These are phyloP conservation scores for Hordeum pubiflorum DNA, from an alignment of 202 grass and related monocot genomes.

Conservation along the genomic window DNA sequence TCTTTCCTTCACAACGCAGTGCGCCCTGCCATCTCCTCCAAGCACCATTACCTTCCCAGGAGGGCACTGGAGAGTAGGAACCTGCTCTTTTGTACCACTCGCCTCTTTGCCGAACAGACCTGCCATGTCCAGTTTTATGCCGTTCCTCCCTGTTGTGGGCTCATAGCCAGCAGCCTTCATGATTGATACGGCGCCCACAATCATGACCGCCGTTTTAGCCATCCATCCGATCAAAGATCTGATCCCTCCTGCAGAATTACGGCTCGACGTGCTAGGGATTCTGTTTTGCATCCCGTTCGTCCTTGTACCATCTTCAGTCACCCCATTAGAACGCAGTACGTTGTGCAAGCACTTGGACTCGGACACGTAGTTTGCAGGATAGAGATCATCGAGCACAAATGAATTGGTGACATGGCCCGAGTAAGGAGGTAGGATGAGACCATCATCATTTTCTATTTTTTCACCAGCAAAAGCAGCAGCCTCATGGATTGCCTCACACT, in stretches of 20 bases:
- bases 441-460: conserved; percentile 53
- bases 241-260: conserved; percentile 16
- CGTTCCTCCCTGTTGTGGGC: conserved; percentile 14
- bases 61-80: conserved; percentile 32
- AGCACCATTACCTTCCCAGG: conserved; percentile 51
- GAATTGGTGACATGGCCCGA: conserved; percentile 46
- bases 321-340: background rate
- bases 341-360: conserved; percentile 16
- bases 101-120: conserved; percentile 18
- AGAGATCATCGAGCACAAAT: conserved; percentile 44
- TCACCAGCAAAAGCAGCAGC: conserved; percentile 63
- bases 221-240: conserved; percentile 56
- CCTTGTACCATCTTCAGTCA: background rate
- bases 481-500: conserved; percentile 69
- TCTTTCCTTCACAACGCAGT: conserved; percentile 70
- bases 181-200: conserved; percentile 42
- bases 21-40: conserved; percentile 50
- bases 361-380: conserved; percentile 20
- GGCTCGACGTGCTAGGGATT: background rate
- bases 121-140: conserved; percentile 25
- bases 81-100: background rate
- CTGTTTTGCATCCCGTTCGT: conserved; percentile 15
- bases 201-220: conserved; percentile 49
- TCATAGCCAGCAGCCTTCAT: conserved; percentile 52
- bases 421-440: conserved; percentile 53